phyloP scores from a whole-genome alignment of 2,329 filamentous ascomycete genomes.

The Davidsoniella virescens region DNA sequence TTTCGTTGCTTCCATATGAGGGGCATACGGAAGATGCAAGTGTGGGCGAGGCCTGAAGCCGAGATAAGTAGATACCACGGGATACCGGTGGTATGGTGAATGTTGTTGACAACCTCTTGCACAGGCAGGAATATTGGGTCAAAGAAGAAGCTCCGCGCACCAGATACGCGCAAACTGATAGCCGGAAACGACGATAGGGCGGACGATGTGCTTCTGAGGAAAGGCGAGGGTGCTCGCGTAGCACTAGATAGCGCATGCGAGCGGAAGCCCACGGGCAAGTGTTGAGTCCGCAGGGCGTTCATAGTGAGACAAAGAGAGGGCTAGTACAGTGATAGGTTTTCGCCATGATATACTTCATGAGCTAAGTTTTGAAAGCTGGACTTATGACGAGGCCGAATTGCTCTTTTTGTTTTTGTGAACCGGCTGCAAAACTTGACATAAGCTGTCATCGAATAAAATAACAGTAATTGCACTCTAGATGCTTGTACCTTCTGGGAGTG shows the following conservation, averaged over 20 bases:
- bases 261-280: neutral
- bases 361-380: too few species aligned
- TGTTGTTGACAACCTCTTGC: slow-evolving; percentile 26
- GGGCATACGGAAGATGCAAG: slow-evolving; percentile 30
- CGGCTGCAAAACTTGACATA: too few species aligned
- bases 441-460: too few species aligned
- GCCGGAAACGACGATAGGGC: too few species aligned
- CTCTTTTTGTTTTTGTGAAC: too few species aligned
- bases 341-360: too few species aligned
- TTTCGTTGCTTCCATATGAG: slow-evolving; percentile 21
- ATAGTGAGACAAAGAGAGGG: neutral
- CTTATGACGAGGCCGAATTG: too few species aligned
- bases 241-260: neutral
- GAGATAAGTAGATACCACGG: slow-evolving; percentile 41
- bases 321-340: neutral
- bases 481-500: too few species aligned
- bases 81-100: slow-evolving; percentile 27
- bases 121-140: slow-evolving; percentile 21
- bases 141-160: slow-evolving; percentile 9
- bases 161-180: neutral
- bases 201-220: neutral
- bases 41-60: slow-evolving; percentile 31
- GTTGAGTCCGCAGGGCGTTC: neutral
- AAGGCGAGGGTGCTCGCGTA: neutral
- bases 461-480: too few species aligned